Base-by-base conservation (phyloP, 192 early-diverging fungal genomes). In the Funneliformis geosporum region DNA sequence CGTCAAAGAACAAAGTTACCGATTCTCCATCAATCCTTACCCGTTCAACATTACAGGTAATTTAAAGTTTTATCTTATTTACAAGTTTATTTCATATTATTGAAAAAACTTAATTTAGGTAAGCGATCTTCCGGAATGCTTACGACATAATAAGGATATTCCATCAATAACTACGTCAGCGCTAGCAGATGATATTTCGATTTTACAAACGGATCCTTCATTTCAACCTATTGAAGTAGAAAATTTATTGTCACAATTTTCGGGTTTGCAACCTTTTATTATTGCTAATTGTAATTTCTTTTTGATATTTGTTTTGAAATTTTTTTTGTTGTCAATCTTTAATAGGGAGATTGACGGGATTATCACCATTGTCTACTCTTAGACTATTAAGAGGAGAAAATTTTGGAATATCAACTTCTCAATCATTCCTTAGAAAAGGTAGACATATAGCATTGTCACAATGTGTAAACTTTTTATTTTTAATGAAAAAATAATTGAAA, bases 81-180 rank as follows among this genome's bases (percentile, higher is more conserved):
- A 10, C 39, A 28, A n/a, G 21, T 8, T n/a, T 23, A 79, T 16
- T 40, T 6, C 9, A 25, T 67, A n/a, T 25, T 23, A 64, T 40
- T 73, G 6, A 60, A 5, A 44, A 9, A 28, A 27, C 10, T 44
- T 16, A 38, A 46, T 16, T 23, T 25, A 64, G 60, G 9, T 44
- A 25, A 73, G 27, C 18, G 71, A 80, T 64, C 38, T 74, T 18
- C 79, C 68, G 12, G 79, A 66, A 64, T 80, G 76, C 21, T 23
- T 77, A 47, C 28, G 64, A 4, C 8, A 40, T 42, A 43, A n/a
- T 42, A 14, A 33, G 21, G 55, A 67, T 42, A 8, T 77, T 44
- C 39, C 66, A 38, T 67, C 76, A 12, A 25, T 66, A 77, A n/a
- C 60, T 5, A 67, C 65, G 10, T 23, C 16, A 50, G 18, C 64